Evolutionary conservation across 495 filamentous ascomycete species (phyloP), one percentile per base, ranked within the genome.

Genomic region (Chaetomium cochliodes): DNA sequence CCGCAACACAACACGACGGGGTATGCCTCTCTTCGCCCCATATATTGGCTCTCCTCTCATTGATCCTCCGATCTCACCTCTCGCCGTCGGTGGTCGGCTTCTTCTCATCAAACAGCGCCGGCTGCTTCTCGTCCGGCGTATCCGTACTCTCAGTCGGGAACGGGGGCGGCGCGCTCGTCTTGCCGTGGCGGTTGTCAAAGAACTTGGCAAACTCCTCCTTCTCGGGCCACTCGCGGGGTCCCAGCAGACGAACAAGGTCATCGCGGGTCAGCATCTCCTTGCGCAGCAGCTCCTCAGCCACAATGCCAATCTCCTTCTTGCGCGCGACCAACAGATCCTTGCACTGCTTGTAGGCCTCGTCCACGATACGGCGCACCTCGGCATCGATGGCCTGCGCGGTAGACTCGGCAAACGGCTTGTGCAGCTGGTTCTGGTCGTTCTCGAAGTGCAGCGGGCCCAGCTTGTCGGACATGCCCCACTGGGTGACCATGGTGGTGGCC

Each of bases 401-500:
- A 54, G 90, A 83, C 81, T 98, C 94, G 28, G 91, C 92, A 80
- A 97, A 98, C 0, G 96, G 96, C 79, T 98, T 98, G 65, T 93
- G 88, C 46, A 98, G 72, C 74, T 88, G 87, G 67, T 91, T 85
- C 59, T 88, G 80, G 59, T 87, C 79, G 68, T 93, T 88, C 65
- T 93, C 88, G 76, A 92, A 98, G 80, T 94, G 88, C 62, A 98
- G 81, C 64, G 91, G 93, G 25, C 93, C 92, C 56, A 98, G 86
- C 77, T 96, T 93, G 64, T 90, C 86, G 44, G 89, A 93, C 94
- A 98, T 98, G 69, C 94, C 94, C 86, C 91, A 98, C 76, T 96
- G 90, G 47, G 94, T 98, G 25, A 98, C 94, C 94, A 98, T 98
- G 30, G 87, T 85, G 4, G 91, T 93, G 11, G 94, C 96, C 92